Percentiles rank a stretch among this genome's conserved stretches.
phyloP scores from a whole-genome alignment of 176 grass and related monocot genomes.

The Aechmea fasciata region DNA sequence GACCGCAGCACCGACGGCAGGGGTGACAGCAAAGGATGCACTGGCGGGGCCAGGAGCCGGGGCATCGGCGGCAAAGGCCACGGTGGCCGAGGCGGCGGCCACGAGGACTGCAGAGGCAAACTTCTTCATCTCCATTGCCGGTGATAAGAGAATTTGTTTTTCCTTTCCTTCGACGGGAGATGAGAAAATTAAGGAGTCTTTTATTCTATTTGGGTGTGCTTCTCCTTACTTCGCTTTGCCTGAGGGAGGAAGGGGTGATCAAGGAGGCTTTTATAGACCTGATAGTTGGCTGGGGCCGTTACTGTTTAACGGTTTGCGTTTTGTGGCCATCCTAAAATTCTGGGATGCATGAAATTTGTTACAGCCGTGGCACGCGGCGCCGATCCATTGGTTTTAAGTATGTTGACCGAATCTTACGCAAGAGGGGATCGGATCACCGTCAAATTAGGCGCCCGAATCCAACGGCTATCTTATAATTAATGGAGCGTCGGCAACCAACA shows the following conservation, averaged over 20 bases:
- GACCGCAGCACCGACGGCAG: neutral
- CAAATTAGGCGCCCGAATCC: too few species aligned
- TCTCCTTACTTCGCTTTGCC: conserved; percentile 17
- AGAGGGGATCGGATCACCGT: too few species aligned
- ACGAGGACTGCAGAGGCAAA: conserved; percentile 27
- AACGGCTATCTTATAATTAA: too few species aligned
- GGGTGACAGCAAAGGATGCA: neutral
- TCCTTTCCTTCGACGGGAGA: conserved; percentile 16
- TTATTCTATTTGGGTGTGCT: conserved; percentile 2
- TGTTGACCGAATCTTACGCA: too few species aligned
- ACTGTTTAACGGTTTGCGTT: neutral
- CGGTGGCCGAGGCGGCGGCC: conserved; percentile 20
- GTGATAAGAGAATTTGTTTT: neutral
- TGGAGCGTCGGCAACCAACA: too few species aligned
- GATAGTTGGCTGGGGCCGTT: neutral
- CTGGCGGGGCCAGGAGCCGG: conserved; percentile 3
- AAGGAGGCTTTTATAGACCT: neutral
- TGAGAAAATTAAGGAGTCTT: conserved; percentile 16
- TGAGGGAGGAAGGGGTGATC: neutral
- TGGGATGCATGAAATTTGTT: too few species aligned
- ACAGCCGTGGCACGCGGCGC: too few species aligned
- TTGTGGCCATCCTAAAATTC: neutral
- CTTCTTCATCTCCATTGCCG: conserved; percentile 37
- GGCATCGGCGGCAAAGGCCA: neutral
- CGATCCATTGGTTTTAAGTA: too few species aligned